phyloP scores from a whole-genome alignment of 2,329 filamentous ascomycete species.

The Lasiodiplodia sp. region DNA sequence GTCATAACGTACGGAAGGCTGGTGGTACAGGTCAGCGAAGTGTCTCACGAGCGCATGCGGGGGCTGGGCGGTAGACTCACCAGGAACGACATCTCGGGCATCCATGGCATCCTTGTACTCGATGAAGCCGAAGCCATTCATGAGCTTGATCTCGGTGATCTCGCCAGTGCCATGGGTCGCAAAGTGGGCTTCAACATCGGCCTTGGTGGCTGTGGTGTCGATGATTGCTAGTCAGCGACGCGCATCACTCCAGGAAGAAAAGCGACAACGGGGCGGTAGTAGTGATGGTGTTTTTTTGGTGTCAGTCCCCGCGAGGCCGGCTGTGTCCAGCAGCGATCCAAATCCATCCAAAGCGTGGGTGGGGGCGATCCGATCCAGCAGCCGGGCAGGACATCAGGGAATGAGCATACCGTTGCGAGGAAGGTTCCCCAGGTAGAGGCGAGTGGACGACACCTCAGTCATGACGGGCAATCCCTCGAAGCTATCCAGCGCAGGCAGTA shows the following conservation, averaged over 20 bases:
- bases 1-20: conserved; percentile 63
- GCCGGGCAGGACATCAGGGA: conserved; percentile 29
- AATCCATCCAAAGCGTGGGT: conserved; percentile 31
- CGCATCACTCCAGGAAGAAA: conserved; percentile 33
- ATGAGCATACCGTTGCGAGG: conserved; percentile 84
- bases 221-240: conserved; percentile 55
- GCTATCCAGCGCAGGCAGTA: conserved; percentile 24
- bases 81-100: conserved; percentile 96
- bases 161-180: conserved; percentile 94
- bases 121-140: conserved; percentile 99
- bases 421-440: conserved; percentile 97
- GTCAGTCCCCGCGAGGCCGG: conserved; percentile 20
- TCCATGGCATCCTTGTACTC: conserved; percentile 99
- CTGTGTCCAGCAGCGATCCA: conserved; percentile 31
- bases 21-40: conserved; percentile 37
- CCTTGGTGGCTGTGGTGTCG: conserved; percentile 80
- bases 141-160: conserved; percentile 98
- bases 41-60: conserved; percentile 30
- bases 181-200: conserved; percentile 96
- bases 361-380: conserved; percentile 25
- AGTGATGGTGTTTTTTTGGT: conserved; percentile 18
- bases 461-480: conserved; percentile 57
- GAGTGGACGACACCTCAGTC: conserved; percentile 90
- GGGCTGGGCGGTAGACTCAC: conserved; percentile 62
- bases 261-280: conserved; percentile 24